A percentile compares a stretch with the other conserved stretches of the same genome.
Conservation (phyloP, 2,329 filamentous ascomycete genomes). For the Trichoderma simmonsii region DNA sequence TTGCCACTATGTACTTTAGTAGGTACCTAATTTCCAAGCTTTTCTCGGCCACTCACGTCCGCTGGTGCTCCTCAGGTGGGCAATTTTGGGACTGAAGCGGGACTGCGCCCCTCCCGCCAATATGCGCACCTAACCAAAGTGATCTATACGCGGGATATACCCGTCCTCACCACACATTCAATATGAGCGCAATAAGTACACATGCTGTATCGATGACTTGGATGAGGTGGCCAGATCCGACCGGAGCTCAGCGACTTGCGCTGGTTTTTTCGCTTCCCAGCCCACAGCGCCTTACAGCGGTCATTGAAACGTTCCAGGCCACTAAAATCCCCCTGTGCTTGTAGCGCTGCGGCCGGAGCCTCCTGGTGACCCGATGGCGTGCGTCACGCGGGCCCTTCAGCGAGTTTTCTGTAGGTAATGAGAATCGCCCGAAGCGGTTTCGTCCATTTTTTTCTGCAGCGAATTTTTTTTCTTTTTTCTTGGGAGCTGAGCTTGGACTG, state of each 20-base stretch:
- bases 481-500: not conserved
- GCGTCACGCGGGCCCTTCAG: conserved; percentile 14
- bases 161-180: not conserved
- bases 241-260: not conserved
- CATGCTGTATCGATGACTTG: accelerated
- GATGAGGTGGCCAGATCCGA: not conserved
- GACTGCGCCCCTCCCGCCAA: not conserved
- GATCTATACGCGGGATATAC: not conserved
- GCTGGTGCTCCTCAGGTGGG: conserved; percentile 1
- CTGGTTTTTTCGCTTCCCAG: not conserved
- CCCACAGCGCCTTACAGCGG: conserved; percentile 4
- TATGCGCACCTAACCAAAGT: not conserved
- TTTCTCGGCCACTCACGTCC: not conserved
- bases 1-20: not conserved
- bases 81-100: not conserved
- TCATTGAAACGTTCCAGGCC: not conserved
- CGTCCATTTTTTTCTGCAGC: not conserved
- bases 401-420: conserved; percentile 21
- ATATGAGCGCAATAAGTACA: accelerated
- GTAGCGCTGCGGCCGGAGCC: not conserved
- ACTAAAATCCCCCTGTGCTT: not conserved
- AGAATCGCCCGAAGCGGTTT: conserved; percentile 6
- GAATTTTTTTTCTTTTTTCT: not conserved
- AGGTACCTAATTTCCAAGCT: not conserved
- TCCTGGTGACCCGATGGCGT: conserved; percentile 19